Base-by-base conservation (phyloP, 2,329 filamentous ascomycete species). In the Penicillium expansum region DNA sequence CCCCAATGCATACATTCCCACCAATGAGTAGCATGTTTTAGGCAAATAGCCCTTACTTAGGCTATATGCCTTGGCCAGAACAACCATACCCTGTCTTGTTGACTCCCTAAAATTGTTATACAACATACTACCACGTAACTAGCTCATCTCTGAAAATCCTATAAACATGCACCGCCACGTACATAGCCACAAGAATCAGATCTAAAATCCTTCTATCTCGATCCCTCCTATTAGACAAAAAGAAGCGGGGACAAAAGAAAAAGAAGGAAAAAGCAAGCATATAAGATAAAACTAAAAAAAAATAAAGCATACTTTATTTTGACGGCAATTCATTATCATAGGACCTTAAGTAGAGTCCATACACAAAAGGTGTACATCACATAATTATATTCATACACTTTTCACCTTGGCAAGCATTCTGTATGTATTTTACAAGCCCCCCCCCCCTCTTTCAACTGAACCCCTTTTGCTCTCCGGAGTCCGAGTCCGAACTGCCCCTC, bases 221-320 rank as follows among this genome's bases (percentile, higher is more conserved):
- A 9, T 5, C 16, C 1, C 16, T 43, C 42, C 11, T 3, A 29
- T 30, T 30, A 44, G 27, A 45, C 8, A 6, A 16, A 20, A 29
- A 29, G 41, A 45, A 33, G 29, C 18, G 47, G 37, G 20, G 39
- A 37, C 30, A 5, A 18, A 18, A 32, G 35, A n/a, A 49, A 48
- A n/a, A 24, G n/a, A 8, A 35, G 13, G 3, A 48, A 39, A 50
- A 50, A 51, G 29, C 49, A 44, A 52, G 13, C 27, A 42, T 43
- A 1, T 4, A n/a, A 32, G 11, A 14, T 13, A 35, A 43, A 10
- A 38, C 27, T 43, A 24, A 42, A 24, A 24, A 32, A 24, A 24
- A 18, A 38, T 5, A 30, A 18, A 35, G 45, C 27, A 54, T 35
- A 63, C 57, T 59, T 59, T 64, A 66, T 58, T 64, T 59, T 48